phyloP scores from a whole-genome alignment of 176 grass and related monocot species.

The Oryza coarctata region DNA sequence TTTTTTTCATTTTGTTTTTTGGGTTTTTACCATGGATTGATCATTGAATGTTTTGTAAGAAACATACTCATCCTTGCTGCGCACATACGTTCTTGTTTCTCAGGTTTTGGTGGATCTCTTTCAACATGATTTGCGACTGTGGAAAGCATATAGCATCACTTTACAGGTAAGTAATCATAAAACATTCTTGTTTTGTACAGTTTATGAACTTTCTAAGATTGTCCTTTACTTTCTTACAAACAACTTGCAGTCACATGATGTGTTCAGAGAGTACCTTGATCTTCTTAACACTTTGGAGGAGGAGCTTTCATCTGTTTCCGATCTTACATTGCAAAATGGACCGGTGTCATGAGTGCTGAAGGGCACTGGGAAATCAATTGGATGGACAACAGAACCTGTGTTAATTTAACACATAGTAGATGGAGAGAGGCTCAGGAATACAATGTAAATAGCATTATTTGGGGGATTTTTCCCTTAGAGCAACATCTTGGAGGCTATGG shows the following conservation, averaged over 20 bases:
- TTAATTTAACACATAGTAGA: conserved; percentile 46
- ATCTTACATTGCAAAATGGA: conserved; percentile 61
- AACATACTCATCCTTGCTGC: conserved; percentile 19
- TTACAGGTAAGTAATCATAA: conserved; percentile 64
- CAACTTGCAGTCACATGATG: conserved; percentile 72
- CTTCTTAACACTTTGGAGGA: conserved; percentile 85
- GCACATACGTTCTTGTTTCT: conserved; percentile 23
- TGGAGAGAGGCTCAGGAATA: conserved; percentile 23
- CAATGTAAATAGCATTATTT: conserved; percentile 55
- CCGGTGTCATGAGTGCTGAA: conserved; percentile 37
- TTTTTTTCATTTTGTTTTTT: background rate
- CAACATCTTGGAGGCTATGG: conserved; percentile 31
- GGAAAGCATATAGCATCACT: conserved; percentile 92
- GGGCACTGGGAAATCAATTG: background rate
- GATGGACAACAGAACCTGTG: conserved; percentile 23
- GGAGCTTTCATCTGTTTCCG: conserved; percentile 71
- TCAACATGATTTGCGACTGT: conserved; percentile 83
- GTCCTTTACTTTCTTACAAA: conserved; percentile 35
- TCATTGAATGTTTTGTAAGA: conserved; percentile 6
- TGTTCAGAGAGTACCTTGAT: conserved; percentile 86
- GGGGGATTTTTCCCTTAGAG: conserved; percentile 17
- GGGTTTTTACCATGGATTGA: background rate
- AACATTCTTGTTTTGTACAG: background rate
- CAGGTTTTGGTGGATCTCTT: conserved; percentile 98
- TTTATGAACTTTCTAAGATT: background rate